phyloP scores from a whole-genome alignment of 164 flowering plant genomes.

The Litsea cubeba region DNA sequence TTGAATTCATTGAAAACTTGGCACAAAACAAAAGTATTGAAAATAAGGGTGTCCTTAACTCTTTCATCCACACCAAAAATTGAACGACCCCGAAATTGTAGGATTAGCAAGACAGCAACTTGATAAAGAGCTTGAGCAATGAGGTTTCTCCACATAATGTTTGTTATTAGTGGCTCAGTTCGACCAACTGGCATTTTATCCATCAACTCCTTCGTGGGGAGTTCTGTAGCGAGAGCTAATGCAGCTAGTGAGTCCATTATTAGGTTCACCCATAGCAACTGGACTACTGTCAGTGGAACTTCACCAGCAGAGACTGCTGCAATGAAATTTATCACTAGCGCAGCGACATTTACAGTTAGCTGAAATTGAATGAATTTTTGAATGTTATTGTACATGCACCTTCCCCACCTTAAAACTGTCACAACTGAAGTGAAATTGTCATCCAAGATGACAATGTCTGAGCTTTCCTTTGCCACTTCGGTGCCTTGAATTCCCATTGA shows the following conservation, averaged over 20 bases:
- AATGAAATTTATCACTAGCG: slow-evolving; percentile 31
- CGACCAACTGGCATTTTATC: slow-evolving; percentile 9
- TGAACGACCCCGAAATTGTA: slow-evolving; percentile 4
- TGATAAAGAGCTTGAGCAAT: slow-evolving; percentile 11
- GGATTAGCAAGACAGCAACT: slow-evolving; percentile 1
- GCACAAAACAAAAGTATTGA: slow-evolving; percentile 41
- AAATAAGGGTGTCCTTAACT: slow-evolving; percentile 6
- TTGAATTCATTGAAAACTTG: slow-evolving; percentile 60
- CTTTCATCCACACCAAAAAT: slow-evolving; percentile 7
- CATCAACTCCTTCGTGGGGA: slow-evolving; percentile 10
- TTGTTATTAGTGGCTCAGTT: slow-evolving; percentile 12
- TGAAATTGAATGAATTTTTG: slow-evolving; percentile 48
- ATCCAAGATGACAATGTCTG: slow-evolving; percentile 36
- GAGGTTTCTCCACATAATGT: slow-evolving; percentile 13
- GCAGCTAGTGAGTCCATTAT: slow-evolving; percentile 27
- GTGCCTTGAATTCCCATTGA: slow-evolving; percentile 45
- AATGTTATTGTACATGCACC: slow-evolving; percentile 36
- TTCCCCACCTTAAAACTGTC: slow-evolving; percentile 38
- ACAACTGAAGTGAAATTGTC: slow-evolving; percentile 37
- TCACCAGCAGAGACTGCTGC: slow-evolving; percentile 32
- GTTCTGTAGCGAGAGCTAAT: slow-evolving; percentile 8
- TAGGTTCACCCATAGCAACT: slow-evolving; percentile 42
- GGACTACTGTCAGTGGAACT: slow-evolving; percentile 33
- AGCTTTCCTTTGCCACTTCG: slow-evolving; percentile 34
- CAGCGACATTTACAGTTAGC: slow-evolving; percentile 42